These are phyloP conservation scores for Thyridium curvatum DNA, from an alignment of 2,329 filamentous ascomycete genomes.

Conservation along the genomic window DNA sequence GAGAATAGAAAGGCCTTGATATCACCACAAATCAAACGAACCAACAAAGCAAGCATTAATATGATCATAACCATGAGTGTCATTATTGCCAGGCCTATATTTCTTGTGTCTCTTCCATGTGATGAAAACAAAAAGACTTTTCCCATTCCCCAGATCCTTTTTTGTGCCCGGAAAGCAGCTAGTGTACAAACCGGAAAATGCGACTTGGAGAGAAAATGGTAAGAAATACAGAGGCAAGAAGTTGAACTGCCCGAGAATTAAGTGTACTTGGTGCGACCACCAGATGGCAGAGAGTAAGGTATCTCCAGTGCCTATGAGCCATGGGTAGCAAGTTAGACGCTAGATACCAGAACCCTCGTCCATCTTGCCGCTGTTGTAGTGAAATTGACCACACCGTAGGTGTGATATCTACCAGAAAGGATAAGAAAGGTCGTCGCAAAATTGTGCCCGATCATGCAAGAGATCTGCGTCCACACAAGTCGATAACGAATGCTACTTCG, in stretches of 20 bases:
- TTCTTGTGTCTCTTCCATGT: constrained; percentile 1
- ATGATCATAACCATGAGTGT: constrained; percentile 1
- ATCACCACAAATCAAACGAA: too few species aligned
- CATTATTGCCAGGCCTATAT: constrained; percentile 3
- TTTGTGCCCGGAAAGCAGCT: constrained; percentile 18
- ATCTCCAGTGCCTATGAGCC: constrained; percentile 20
- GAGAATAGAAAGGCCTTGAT: too few species aligned
- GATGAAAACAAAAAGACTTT: constrained; percentile 6
- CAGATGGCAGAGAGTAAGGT: constrained; percentile 17
- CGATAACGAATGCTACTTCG: background rate
- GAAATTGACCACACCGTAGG: too few species aligned
- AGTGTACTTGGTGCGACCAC: constrained; percentile 10
- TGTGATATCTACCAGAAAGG: too few species aligned
- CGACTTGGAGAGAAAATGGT: constrained; percentile 21
- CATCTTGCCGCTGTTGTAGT: too few species aligned
- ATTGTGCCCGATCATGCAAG: too few species aligned
- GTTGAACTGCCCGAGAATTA: constrained; percentile 16
- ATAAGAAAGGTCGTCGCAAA: too few species aligned
- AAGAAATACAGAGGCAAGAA: constrained; percentile 25
- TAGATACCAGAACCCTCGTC: constrained; percentile 5
- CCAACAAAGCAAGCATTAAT: background rate
- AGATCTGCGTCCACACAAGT: background rate
- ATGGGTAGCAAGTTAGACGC: constrained; percentile 10
- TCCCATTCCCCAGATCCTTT: constrained; percentile 11
- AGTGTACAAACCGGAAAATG: constrained; percentile 27